Evolutionary conservation across 257 asterid genomes (phyloP).

Genomic region (Solanum medicagineum): DNA sequence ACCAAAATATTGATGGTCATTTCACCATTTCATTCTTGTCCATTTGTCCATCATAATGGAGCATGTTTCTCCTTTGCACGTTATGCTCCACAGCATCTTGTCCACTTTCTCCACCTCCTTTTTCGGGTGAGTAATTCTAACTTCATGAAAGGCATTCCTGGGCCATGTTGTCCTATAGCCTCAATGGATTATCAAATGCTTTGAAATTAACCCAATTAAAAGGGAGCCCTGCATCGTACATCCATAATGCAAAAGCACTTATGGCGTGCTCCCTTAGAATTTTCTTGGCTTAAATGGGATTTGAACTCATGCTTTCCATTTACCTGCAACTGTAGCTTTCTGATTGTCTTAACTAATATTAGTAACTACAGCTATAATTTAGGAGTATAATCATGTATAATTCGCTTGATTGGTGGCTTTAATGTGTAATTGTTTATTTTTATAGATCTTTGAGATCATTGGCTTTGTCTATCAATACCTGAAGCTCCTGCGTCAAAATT

Average conservation of each 20-base stretch:
- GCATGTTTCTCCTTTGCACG: not conserved
- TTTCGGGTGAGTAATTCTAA: not conserved
- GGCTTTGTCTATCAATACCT: slow-evolving; percentile 82
- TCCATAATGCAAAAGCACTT: not conserved
- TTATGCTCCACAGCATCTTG: not conserved
- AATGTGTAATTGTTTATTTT: slow-evolving; percentile 5
- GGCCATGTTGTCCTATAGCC: not conserved
- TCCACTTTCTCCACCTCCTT: not conserved
- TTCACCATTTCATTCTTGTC: not conserved
- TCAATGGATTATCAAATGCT: not conserved
- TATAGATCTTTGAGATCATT: slow-evolving; percentile 75
- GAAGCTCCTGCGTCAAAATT: slow-evolving; percentile 58
- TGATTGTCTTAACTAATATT: not conserved
- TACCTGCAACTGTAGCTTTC: not conserved
- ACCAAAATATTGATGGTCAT: not conserved
- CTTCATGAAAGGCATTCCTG: not conserved
- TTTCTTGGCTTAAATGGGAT: not conserved
- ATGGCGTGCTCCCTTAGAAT: not conserved
- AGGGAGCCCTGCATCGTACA: not conserved
- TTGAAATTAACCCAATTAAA: not conserved
- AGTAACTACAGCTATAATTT: not conserved
- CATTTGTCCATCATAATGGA: not conserved
- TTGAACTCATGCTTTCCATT: not conserved
- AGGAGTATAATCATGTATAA: not conserved
- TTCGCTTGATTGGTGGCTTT: not conserved